Evolutionary conservation across 2,329 filamentous ascomycete genomes (phyloP).

Genomic region (Aspergillus chevalieri): DNA sequence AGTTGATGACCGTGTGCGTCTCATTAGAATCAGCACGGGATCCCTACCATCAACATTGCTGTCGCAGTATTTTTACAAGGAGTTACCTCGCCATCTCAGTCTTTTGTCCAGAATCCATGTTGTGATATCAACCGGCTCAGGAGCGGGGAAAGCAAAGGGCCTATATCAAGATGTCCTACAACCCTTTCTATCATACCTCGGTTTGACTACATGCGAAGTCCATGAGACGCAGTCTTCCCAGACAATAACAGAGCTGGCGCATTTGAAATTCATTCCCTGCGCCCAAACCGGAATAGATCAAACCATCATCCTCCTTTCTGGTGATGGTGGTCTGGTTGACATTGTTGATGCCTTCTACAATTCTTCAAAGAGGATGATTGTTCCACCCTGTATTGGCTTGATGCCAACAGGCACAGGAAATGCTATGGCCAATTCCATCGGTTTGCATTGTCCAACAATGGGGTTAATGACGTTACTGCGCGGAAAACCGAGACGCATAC

Average conservation of each 20-base stretch:
- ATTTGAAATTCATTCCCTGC: slow-evolving; percentile 40
- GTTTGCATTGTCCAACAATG: slow-evolving; percentile 26
- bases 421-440: slow-evolving; percentile 38
- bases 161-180: slow-evolving; percentile 54
- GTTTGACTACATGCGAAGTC: slow-evolving; percentile 46
- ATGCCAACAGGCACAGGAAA: slow-evolving; percentile 49
- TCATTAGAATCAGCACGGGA: slow-evolving; percentile 13
- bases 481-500: slow-evolving; percentile 52
- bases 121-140: slow-evolving; percentile 62
- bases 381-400: slow-evolving; percentile 52
- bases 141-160: slow-evolving; percentile 50
- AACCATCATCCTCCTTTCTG: slow-evolving; percentile 72
- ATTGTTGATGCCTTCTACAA: slow-evolving; percentile 61
- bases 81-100: slow-evolving; percentile 18
- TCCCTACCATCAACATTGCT: slow-evolving; percentile 12
- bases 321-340: slow-evolving; percentile 82
- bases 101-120: slow-evolving; percentile 43
- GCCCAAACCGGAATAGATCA: slow-evolving; percentile 47
- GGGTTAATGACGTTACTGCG: slow-evolving; percentile 54
- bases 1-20: slow-evolving; percentile 1
- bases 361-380: slow-evolving; percentile 16
- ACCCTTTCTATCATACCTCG: slow-evolving; percentile 49
- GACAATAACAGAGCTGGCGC: slow-evolving; percentile 61
- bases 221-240: slow-evolving; percentile 58
- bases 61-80: slow-evolving; percentile 10